Conservation (phyloP, 2,329 filamentous ascomycete species). For the Mariannaea sp. region DNA sequence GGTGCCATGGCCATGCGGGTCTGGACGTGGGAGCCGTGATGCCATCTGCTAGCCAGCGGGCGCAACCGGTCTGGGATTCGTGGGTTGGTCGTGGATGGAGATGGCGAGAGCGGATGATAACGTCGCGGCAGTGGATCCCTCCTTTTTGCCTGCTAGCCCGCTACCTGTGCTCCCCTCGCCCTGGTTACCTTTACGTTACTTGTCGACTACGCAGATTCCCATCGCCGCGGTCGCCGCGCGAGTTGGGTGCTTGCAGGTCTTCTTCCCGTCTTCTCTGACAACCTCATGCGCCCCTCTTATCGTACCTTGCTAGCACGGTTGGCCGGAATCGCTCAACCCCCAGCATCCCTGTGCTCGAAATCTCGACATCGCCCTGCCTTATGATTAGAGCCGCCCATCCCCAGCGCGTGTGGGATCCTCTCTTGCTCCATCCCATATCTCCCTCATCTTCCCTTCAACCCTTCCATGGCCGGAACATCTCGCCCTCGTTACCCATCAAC, state of each 20-base stretch:
- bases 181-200: constrained; percentile 4
- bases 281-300: constrained; percentile 9
- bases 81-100: constrained; percentile 30
- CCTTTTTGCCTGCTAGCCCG: constrained; percentile 24
- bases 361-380: constrained; percentile 40
- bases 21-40: constrained; percentile 40
- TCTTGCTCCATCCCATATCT: constrained; percentile 28
- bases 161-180: constrained; percentile 13
- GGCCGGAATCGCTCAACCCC: constrained; percentile 32
- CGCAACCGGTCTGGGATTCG: constrained; percentile 38
- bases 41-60: constrained; percentile 38
- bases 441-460: constrained; percentile 28
- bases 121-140: constrained; percentile 32
- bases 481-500: constrained; percentile 28
- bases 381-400: constrained; percentile 37
- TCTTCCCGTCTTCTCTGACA: constrained; percentile 4
- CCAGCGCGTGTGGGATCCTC: constrained; percentile 20
- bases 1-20: constrained; percentile 38
- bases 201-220: neutral
- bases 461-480: constrained; percentile 38
- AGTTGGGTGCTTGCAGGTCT: constrained; percentile 1
- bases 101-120: constrained; percentile 36
- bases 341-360: constrained; percentile 37
- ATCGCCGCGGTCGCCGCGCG: neutral
- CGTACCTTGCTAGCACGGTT: constrained; percentile 32